Base-by-base conservation (phyloP, 2,329 filamentous ascomycete species). In the Ilyonectria mors-panacis region DNA sequence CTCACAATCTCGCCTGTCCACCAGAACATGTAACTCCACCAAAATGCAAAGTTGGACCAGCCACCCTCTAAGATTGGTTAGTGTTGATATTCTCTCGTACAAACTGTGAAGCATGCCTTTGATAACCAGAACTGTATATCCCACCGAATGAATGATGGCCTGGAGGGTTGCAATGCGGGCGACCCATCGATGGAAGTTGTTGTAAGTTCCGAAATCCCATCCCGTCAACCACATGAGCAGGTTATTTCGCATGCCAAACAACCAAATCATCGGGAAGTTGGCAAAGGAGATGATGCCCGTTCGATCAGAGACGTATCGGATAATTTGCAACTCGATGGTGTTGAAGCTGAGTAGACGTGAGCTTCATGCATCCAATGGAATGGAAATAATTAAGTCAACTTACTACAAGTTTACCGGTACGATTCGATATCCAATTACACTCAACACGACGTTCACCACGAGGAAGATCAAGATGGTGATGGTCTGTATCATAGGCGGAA, bases 181-280 rank as follows among this genome's bases (percentile, higher is more conserved):
- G 4, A 91, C 83, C 84, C 89, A 90, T 0, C 91, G 87, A 77
- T 93, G 91, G 59, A 92, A 92, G 45, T 88, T 85, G 70, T 89
- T 93, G 73, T 89, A 93, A 0, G 88, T 89, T 2, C 85, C 85
- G 75, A 91, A 92, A 12, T 88, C 89, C 90, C 91, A 93, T 0
- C 91, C 91, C 0, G 91, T 93, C 0, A 89, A 75, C 88, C 88
- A 91, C 61, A 92, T 81, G 17, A 92, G 83, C 0, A 90, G 73
- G 58, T 93, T 92, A 68, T 93, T 93, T 10, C 91, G 83, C 75
- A 88, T 88, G 0, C 87, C 88, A 70, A 93, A 93, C 0, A 93
- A 77, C 89, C 90, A 92, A 0, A 92, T 80, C 2, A 91, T 73
- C 0, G 89, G 88, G 7, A 93, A 84, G 68, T 91, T 91, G 4